A percentile compares a stretch with the other conserved stretches of the same genome.
phyloP scores from a whole-genome alignment of 352 stramenopile genomes.

The Phytophthora foliorum region DNA sequence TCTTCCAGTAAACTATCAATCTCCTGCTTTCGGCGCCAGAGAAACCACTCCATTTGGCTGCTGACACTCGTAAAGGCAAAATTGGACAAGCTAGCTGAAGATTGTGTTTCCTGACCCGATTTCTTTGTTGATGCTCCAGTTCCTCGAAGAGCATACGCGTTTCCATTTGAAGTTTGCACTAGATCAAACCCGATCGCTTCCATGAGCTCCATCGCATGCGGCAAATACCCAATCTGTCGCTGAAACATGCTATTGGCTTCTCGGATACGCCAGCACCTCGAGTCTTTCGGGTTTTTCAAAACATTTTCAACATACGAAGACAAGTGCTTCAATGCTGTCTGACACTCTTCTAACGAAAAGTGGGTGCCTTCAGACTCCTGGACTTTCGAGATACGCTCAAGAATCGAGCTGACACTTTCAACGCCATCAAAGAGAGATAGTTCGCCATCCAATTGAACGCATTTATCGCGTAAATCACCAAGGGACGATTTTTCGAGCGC shows the following conservation, averaged over 20 bases:
- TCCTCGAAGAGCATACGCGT: constrained; percentile 60
- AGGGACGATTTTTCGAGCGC: constrained; percentile 53
- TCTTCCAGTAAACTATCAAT: constrained; percentile 69
- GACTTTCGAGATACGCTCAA: constrained; percentile 54
- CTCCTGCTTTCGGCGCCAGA: constrained; percentile 80
- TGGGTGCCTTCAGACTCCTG: constrained; percentile 31
- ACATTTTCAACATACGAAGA: constrained; percentile 64
- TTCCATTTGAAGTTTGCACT: constrained; percentile 49
- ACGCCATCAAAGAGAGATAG: constrained; percentile 70
- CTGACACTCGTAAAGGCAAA: constrained; percentile 72
- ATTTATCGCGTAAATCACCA: constrained; percentile 57
- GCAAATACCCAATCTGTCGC: constrained; percentile 68
- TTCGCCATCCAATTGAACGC: constrained; percentile 63
- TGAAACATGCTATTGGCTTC: constrained; percentile 70
- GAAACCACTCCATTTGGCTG: constrained; percentile 80
- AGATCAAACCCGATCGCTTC: constrained; percentile 69
- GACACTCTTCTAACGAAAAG: constrained; percentile 62
- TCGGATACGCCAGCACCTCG: constrained; percentile 70
- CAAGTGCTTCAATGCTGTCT: constrained; percentile 45
- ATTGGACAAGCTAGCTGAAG: constrained; percentile 56
- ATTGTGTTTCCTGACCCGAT: not conserved
- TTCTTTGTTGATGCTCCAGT: constrained; percentile 28
- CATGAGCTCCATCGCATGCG: constrained; percentile 63
- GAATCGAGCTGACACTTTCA: constrained; percentile 66
- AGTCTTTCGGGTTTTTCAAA: constrained; percentile 79